Evolutionary conservation across 177 flowering plant genomes (phyloP).

Genomic region (Vitis hybrid): DNA sequence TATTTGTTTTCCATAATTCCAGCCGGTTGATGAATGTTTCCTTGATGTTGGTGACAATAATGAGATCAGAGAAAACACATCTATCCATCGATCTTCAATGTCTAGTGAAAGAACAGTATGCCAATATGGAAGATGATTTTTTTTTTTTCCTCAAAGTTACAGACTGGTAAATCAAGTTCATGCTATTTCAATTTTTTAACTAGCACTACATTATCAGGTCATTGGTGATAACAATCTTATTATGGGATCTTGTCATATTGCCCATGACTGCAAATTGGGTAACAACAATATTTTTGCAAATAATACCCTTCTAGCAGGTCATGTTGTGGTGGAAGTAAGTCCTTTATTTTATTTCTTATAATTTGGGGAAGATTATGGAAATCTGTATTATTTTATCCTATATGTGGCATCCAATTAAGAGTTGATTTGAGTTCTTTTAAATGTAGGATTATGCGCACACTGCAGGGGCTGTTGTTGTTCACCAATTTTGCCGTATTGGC

Average conservation of each 20-base stretch:
- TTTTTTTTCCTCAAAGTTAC: not conserved
- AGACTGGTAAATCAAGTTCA: not conserved
- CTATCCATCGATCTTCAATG: slow-evolving; percentile 87
- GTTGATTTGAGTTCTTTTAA: slow-evolving; percentile 14
- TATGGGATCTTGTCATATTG: slow-evolving; percentile 97
- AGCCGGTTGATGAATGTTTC: slow-evolving; percentile 86
- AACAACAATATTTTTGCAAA: slow-evolving; percentile 85
- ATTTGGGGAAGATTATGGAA: not conserved
- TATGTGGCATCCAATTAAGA: not conserved
- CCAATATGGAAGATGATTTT: not conserved
- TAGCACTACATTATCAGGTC: slow-evolving; percentile 40
- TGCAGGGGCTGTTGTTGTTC: slow-evolving; percentile 79
- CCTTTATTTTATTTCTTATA: not conserved
- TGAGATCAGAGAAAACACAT: slow-evolving; percentile 83
- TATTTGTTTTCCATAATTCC: slow-evolving; percentile 6
- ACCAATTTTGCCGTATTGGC: slow-evolving; percentile 86
- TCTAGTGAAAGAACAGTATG: slow-evolving; percentile 77
- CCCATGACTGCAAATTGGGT: slow-evolving; percentile 97
- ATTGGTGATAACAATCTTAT: slow-evolving; percentile 86
- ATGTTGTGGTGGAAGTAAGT: slow-evolving; percentile 85
- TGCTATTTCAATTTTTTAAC: not conserved
- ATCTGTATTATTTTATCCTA: not conserved
- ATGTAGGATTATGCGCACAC: slow-evolving; percentile 81
- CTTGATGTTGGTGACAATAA: slow-evolving; percentile 85
- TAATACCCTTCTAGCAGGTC: slow-evolving; percentile 89